Evolutionary conservation across 2,329 filamentous ascomycete genomes (phyloP), one percentile per base, ranked within the genome.

Genomic region (Aspergillus hiratsukae): DNA sequence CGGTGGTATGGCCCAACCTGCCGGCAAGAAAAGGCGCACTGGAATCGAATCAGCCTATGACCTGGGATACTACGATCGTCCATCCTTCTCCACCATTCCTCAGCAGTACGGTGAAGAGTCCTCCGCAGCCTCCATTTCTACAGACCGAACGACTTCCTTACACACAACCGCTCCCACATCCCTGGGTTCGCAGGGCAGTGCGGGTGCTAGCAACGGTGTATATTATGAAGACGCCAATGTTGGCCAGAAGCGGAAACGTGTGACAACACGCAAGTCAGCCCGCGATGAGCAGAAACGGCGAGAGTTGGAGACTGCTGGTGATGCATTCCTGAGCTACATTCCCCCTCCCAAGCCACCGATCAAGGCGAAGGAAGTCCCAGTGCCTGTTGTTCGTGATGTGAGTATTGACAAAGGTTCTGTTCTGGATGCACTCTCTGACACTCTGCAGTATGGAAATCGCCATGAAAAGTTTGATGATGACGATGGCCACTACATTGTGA

Each of bases 401-500:
- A 73, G 83, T 73, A 2, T 27, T 48, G 6, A 7, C 43, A 23
- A 23, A 23, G n/a, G 25, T 8, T 49, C 41, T 21, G n/a, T 14
- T 45, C 21, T 17, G 50, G 58, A 51, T 53, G 21, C 21, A 41
- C 53, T 58, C 49, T 51, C 56, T 55, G 53, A 53, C 23, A 10
- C 25, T 48, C 31, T 53, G 37, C 60, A 83, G 80, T 78, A 76
- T 58, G 71, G 75, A 3, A 76, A 75, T 61, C 78, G 80, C 56
- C 74, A 85, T 62, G 81, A 87, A 64, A 94, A 95, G 71, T 88
- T 94, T 48, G 94, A 99, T 67, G 94, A 99, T 63, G 91, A 97
- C 48, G 94, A 99, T 66, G 94, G 94, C 4, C 94, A 99, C 74
- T 99, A 97, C 70, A 91, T 97, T 64, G 92, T 99, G 23, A 86